Evolutionary conservation across 106 monocot species (phyloP).

Genomic region (Dioscorea alata): DNA sequence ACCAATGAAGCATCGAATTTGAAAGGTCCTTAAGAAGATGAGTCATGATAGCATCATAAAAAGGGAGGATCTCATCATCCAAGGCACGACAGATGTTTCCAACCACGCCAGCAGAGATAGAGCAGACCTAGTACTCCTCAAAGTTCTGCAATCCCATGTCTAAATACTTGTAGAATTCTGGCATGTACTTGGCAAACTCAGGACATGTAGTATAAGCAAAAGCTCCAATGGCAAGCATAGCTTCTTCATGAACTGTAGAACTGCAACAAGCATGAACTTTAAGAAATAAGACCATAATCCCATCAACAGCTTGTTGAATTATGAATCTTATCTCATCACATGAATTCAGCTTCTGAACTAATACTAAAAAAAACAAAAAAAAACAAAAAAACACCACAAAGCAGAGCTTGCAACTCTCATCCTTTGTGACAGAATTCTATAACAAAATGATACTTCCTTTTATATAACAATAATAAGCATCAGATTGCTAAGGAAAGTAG

Average conservation of each 20-base stretch:
- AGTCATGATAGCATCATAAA: slow-evolving; percentile 79
- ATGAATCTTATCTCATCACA: slow-evolving; percentile 38
- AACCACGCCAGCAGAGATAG: slow-evolving; percentile 75
- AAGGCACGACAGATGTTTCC: slow-evolving; percentile 81
- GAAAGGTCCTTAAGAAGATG: slow-evolving; percentile 74
- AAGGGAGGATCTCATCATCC: slow-evolving; percentile 60
- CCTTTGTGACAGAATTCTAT: no score
- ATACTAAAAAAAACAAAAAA: no score
- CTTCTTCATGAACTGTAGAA: no score
- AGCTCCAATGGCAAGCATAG: slow-evolving; percentile 79
- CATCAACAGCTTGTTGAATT: slow-evolving; percentile 59
- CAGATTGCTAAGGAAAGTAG: no score
- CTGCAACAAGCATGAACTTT: slow-evolving; percentile 70
- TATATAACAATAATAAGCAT: no score
- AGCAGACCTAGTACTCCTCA: slow-evolving; percentile 84
- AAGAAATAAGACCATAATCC: slow-evolving; percentile 69
- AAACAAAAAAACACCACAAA: slow-evolving; percentile 51
- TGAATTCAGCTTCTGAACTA: slow-evolving; percentile 44
- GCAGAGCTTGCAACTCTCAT: slow-evolving; percentile 43
- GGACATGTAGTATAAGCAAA: slow-evolving; percentile 73
- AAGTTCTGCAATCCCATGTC: slow-evolving; percentile 78
- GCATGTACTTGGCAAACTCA: slow-evolving; percentile 72
- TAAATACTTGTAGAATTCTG: slow-evolving; percentile 59
- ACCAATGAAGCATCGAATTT: slow-evolving; percentile 53
- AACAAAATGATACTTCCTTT: no score